phyloP scores from a whole-genome alignment of 768 basidiomycete genomes.

The Mycena amicta region DNA sequence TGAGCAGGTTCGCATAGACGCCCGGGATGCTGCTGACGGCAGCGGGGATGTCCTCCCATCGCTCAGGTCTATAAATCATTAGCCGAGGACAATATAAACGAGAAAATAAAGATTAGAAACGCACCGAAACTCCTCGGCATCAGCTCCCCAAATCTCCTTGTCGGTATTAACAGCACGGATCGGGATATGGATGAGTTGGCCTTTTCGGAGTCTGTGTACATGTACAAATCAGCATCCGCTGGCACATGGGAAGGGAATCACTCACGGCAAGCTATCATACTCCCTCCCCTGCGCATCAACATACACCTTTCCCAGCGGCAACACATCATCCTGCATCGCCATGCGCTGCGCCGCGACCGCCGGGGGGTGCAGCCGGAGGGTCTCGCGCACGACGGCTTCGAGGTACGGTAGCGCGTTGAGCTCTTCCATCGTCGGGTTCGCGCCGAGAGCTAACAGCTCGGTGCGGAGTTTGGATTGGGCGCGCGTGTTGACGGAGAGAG shows the following conservation, averaged over 20 bases:
- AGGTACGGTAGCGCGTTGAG: slow-evolving; percentile 43
- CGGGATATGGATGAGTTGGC: slow-evolving; percentile 49
- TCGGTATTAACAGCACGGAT: slow-evolving; percentile 55
- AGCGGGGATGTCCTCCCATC: slow-evolving; percentile 57
- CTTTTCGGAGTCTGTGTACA: slow-evolving; percentile 42
- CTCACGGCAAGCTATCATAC: slow-evolving; percentile 37
- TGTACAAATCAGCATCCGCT: not conserved
- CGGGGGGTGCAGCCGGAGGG: slow-evolving; percentile 56
- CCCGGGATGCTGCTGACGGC: slow-evolving; percentile 52
- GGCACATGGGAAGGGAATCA: not conserved
- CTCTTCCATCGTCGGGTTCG: slow-evolving; percentile 44
- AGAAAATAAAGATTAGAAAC: too few species aligned
- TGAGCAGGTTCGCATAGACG: slow-evolving; percentile 59
- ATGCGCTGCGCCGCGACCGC: slow-evolving; percentile 45
- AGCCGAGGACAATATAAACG: not conserved
- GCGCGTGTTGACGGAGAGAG: slow-evolving; percentile 37
- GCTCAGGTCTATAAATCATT: slow-evolving; percentile 55
- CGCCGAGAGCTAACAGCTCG: slow-evolving; percentile 39
- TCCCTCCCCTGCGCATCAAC: slow-evolving; percentile 44
- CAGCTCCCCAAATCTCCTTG: slow-evolving; percentile 61
- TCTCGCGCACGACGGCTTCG: slow-evolving; percentile 49
- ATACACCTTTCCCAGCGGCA: slow-evolving; percentile 52
- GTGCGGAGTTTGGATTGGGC: slow-evolving; percentile 45
- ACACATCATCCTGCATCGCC: slow-evolving; percentile 53
- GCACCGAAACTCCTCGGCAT: slow-evolving; percentile 64